These are phyloP conservation scores for Tolypocladium sp. DNA, from an alignment of 2,329 filamentous ascomycete species.

Conservation along the genomic window DNA sequence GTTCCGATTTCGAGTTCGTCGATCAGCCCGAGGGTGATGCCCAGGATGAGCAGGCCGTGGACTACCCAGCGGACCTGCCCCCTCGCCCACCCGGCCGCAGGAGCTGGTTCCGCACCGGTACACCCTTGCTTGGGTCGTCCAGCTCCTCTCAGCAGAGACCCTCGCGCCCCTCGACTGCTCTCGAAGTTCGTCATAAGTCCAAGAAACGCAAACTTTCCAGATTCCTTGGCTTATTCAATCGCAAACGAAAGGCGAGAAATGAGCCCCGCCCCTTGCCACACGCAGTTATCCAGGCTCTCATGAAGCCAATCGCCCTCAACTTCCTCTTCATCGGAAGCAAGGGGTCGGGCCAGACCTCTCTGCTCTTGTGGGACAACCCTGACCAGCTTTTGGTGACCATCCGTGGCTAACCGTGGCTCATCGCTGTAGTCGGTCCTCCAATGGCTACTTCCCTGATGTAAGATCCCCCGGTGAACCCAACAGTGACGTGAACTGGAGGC, in stretches of 20 bases:
- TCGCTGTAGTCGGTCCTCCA: constrained; percentile 22
- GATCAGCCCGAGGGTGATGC: background rate
- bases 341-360: constrained; percentile 24
- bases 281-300: background rate
- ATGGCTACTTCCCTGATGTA: constrained; percentile 28
- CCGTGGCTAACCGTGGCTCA: background rate
- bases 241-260: constrained; percentile 16
- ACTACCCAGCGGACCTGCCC: constrained; percentile 4
- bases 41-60: constrained; percentile 8
- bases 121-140: constrained; percentile 13
- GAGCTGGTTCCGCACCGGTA: constrained; percentile 15
- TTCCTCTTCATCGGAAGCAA: constrained; percentile 27
- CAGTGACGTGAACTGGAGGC: background rate
- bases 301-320: constrained; percentile 17
- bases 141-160: constrained; percentile 1
- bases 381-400: background rate
- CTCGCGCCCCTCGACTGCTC: background rate
- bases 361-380: constrained; percentile 22
- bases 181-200: constrained; percentile 11
- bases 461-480: constrained; percentile 3
- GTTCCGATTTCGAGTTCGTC: background rate
- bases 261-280: constrained; percentile 4
- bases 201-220: background rate
- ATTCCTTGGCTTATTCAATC: constrained; percentile 14
- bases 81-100: constrained; percentile 9